These are phyloP conservation scores for Zasmidium citrigriseum DNA, from an alignment of 2,329 filamentous ascomycete species.

Conservation along the genomic window DNA sequence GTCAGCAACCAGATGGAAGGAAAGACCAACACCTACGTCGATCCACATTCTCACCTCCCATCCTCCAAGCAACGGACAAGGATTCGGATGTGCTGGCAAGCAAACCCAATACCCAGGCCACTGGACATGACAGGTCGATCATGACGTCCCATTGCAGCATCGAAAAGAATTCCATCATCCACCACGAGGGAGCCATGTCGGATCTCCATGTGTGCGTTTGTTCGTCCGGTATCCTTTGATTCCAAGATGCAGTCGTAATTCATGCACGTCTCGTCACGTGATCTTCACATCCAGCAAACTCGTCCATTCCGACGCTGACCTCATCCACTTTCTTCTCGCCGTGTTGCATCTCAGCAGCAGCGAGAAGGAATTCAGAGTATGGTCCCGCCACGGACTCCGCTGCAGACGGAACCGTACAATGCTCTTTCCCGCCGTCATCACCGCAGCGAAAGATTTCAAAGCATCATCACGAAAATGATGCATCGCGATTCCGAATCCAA, in stretches of 20 bases:
- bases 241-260: not conserved
- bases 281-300: not conserved
- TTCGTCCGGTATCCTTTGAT: not conserved
- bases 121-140: not conserved
- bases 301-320: not conserved
- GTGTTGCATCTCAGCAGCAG: not conserved
- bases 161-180: not conserved
- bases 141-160: not conserved
- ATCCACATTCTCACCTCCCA: not conserved
- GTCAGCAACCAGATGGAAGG: not conserved
- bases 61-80: not conserved
- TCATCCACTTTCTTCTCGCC: too few relatives aligned
- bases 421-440: not conserved
- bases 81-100: not conserved
- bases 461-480: not conserved
- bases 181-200: not conserved
- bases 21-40: not conserved
- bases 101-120: not conserved
- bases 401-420: too few relatives aligned
- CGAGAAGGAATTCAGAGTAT: not conserved
- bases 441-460: not conserved
- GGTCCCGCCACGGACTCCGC: not conserved
- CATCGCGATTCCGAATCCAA: not conserved
- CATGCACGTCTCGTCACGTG: not conserved
- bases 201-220: not conserved